Percentiles rank a stretch among this genome's conserved stretches.
Evolutionary conservation across 2,329 filamentous ascomycete genomes (phyloP).

Genomic region (Cercospora sesami): DNA sequence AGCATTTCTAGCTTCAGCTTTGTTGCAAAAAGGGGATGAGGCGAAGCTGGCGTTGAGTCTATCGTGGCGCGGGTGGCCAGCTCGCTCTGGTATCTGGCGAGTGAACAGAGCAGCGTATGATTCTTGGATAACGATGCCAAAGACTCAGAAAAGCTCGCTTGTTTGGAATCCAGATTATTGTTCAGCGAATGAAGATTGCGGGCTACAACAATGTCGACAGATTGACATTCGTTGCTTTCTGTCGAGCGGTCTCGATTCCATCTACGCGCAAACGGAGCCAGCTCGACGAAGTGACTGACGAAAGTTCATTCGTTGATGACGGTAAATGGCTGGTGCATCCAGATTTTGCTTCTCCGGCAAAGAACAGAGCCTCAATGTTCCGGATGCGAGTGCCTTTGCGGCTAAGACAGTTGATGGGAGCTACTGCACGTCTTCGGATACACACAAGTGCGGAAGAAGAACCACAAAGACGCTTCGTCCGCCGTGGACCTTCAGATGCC

Average conservation of each 20-base stretch:
- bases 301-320: not conserved
- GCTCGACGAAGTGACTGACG: not conserved
- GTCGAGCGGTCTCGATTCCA: not conserved
- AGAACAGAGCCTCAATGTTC: not conserved
- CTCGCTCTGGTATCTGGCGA: not conserved
- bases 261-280: not conserved
- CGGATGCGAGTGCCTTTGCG: not conserved
- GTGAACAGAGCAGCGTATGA: not conserved
- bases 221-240: not conserved
- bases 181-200: not conserved
- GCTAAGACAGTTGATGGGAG: not conserved
- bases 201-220: not conserved
- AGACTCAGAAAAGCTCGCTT: not conserved
- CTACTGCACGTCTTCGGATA: not conserved
- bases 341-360: not conserved
- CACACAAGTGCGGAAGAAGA: not conserved
- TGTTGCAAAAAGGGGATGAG: not conserved
- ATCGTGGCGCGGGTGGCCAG: not conserved
- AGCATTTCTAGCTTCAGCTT: not conserved
- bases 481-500: not conserved
- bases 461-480: not conserved
- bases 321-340: not conserved
- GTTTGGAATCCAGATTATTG: not conserved
- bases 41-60: not conserved
- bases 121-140: not conserved